phyloP scores from a whole-genome alignment of 345 rosid genomes.

The Lenwebbia sp. region DNA sequence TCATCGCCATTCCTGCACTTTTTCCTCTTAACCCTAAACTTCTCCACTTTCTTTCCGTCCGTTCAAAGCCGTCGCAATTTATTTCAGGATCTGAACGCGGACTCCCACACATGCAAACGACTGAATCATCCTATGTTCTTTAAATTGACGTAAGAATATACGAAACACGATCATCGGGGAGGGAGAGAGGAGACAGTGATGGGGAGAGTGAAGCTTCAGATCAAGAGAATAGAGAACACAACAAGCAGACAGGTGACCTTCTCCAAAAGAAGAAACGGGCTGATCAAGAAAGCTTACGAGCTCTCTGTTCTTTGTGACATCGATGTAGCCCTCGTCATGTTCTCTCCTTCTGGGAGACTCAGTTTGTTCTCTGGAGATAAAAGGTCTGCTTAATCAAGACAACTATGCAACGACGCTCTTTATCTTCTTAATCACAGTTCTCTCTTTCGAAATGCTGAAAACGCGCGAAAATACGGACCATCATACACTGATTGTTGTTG shows the following conservation, averaged over 20 bases:
- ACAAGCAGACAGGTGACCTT: conserved; percentile 46
- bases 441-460: background rate
- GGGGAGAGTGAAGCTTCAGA: conserved; percentile 42
- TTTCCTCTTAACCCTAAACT: background rate
- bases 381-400: conserved; percentile 20
- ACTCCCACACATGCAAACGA: background rate
- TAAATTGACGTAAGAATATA: background rate
- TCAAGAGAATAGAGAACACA: conserved; percentile 41
- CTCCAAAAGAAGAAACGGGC: conserved; percentile 2
- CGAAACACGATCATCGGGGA: background rate
- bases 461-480: background rate
- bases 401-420: background rate
- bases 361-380: conserved; percentile 41
- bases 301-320: conserved; percentile 27
- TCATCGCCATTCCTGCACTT: background rate
- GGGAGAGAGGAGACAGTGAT: background rate
- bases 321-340: conserved; percentile 54
- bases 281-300: background rate
- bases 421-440: background rate
- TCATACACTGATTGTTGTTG: background rate
- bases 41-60: background rate
- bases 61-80: background rate
- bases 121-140: background rate
- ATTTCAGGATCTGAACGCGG: background rate
- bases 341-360: conserved; percentile 49